Conservation (phyloP, 441 rosid genomes). For the Brassica hybrid region DNA sequence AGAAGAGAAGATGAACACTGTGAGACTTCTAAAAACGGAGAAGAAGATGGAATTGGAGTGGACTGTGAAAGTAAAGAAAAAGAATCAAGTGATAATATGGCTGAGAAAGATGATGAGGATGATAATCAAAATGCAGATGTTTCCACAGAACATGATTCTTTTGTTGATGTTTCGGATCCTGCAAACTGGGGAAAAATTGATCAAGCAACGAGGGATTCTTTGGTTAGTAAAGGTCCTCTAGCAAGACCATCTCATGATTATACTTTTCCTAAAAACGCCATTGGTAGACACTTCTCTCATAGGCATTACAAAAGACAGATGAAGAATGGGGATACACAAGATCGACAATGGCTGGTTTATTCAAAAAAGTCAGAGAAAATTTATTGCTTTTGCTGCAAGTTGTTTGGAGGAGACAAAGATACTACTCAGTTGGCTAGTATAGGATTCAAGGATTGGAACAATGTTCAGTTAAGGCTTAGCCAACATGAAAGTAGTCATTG, state of each 20-base stretch:
- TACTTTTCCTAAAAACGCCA: not conserved
- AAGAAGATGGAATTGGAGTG: no score
- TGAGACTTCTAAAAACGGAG: no score
- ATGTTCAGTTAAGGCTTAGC: not conserved
- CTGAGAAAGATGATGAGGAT: no score
- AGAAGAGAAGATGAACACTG: not conserved
- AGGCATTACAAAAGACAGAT: not conserved
- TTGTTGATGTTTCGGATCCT: no score
- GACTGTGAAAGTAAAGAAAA: no score
- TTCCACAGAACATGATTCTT: no score
- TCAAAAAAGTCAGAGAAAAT: not conserved
- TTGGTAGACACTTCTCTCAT: not conserved
- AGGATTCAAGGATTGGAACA: not conserved
- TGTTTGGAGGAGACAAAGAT: not conserved
- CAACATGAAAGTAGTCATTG: not conserved
- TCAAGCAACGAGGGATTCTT: not conserved
- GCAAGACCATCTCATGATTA: not conserved
- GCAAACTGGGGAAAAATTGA: no score
- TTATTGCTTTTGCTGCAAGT: not conserved
- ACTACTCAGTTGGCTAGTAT: not conserved
- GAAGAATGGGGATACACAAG: not conserved
- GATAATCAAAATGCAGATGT: no score
- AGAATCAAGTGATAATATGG: no score
- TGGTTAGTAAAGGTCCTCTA: not conserved
- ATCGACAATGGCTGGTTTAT: not conserved